These are phyloP conservation scores for Yamadazyma atmosphaerica DNA, from an alignment of 1,139 yeast species.

Conservation along the genomic window DNA sequence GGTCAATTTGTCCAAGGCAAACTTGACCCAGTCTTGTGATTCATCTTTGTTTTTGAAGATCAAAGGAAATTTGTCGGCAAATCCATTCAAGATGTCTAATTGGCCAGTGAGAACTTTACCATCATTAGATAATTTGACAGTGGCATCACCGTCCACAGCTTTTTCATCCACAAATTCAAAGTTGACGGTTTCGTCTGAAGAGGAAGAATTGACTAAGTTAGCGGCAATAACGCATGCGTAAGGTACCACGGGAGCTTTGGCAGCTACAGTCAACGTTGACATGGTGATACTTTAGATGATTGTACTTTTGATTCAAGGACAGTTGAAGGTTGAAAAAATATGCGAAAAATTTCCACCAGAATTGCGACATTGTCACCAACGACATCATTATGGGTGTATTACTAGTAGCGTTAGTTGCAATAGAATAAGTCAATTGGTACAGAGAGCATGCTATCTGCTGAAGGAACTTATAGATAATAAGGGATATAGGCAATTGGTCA, in stretches of 20 bases:
- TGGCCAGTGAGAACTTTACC: slow-evolving; percentile 48
- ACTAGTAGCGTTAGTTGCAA: too few relatives aligned
- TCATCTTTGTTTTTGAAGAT: slow-evolving; percentile 29
- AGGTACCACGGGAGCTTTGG: slow-evolving; percentile 80
- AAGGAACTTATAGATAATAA: too few relatives aligned
- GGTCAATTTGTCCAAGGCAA: slow-evolving; percentile 67
- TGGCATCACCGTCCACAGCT: slow-evolving; percentile 38
- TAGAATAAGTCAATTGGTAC: too few relatives aligned
- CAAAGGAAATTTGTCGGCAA: slow-evolving; percentile 49
- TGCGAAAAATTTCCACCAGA: too few relatives aligned
- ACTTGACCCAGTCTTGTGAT: slow-evolving; percentile 62
- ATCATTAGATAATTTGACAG: slow-evolving; percentile 43
- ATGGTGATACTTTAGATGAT: not conserved
- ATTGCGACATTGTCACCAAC: too few relatives aligned
- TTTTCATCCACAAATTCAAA: slow-evolving; percentile 71
- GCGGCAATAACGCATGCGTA: slow-evolving; percentile 83
- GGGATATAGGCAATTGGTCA: too few relatives aligned
- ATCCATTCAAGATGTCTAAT: slow-evolving; percentile 41
- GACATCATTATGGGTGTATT: too few relatives aligned
- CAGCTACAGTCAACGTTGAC: slow-evolving; percentile 62
- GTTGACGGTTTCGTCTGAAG: slow-evolving; percentile 49
- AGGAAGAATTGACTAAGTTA: slow-evolving; percentile 60
- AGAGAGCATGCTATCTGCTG: too few relatives aligned
- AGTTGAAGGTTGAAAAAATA: too few relatives aligned
- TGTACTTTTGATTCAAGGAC: not conserved